phyloP scores from a whole-genome alignment of 2,329 filamentous ascomycete genomes.

The Gyromitra esculenta region DNA sequence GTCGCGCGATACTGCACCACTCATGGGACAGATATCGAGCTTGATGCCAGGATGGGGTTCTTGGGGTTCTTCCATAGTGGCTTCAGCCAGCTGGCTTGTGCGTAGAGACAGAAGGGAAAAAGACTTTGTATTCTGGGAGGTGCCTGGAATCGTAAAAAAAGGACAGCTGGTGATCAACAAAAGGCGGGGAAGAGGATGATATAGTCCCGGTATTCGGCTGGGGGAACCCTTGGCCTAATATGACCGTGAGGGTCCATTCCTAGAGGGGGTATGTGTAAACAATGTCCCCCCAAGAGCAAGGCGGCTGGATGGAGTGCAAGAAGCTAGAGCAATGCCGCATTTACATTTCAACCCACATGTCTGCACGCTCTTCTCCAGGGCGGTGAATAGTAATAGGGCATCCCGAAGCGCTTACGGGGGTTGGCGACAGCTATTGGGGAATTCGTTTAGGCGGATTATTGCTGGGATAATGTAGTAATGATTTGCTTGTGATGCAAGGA shows the following conservation, averaged over 20 bases:
- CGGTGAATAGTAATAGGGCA: constrained; percentile 1
- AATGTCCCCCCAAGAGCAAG: neutral
- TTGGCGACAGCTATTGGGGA: constrained; percentile 18
- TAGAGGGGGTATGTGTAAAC: neutral
- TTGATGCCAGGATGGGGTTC: constrained; percentile 43
- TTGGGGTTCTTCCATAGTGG: constrained; percentile 26
- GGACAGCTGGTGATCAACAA: constrained; percentile 13
- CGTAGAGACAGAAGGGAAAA: neutral
- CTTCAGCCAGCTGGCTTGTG: neutral
- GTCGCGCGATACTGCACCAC: constrained; percentile 31
- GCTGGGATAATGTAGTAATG: constrained; percentile 14
- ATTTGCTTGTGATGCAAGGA: constrained; percentile 41
- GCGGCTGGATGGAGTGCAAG: constrained; percentile 10
- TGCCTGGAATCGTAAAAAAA: neutral
- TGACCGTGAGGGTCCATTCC: neutral
- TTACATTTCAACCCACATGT: constrained; percentile 15
- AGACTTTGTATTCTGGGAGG: neutral
- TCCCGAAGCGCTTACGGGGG: constrained; percentile 37
- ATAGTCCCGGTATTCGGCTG: constrained; percentile 4
- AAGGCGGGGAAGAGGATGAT: constrained; percentile 20
- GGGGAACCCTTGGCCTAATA: neutral
- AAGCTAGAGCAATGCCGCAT: constrained; percentile 15
- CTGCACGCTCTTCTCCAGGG: neutral
- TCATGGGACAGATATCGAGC: constrained; percentile 36
- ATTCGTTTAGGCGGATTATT: constrained; percentile 8